These are phyloP conservation scores for Cyclotella cryptica DNA, from an alignment of 108 stramenopile genomes.

Conservation along the genomic window DNA sequence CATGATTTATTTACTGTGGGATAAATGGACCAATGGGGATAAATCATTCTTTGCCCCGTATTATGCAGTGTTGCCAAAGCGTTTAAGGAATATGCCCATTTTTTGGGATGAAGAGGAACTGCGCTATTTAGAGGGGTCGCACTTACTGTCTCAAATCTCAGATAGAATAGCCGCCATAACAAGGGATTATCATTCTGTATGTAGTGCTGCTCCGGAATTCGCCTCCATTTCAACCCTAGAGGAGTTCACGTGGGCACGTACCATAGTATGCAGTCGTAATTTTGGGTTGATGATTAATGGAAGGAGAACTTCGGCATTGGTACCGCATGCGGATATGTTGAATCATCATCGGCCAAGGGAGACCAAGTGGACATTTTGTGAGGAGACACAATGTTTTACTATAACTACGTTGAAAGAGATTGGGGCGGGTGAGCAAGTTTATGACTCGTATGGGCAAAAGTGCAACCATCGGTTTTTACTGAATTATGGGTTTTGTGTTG, in stretches of 20 bases:
- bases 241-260: conserved; percentile 99
- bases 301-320: conserved; percentile 94
- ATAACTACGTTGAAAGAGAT: conserved; percentile 92
- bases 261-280: conserved; percentile 97
- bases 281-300: conserved; percentile 97
- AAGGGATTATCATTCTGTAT: conserved; percentile 93
- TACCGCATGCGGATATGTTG: conserved; percentile 99
- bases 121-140: conserved; percentile 82
- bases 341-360: conserved; percentile 99
- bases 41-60: conserved; percentile 97
- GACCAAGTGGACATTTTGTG: conserved; percentile 99
- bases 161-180: conserved; percentile 89
- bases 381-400: conserved; percentile 95
- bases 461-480: conserved; percentile 99
- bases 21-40: conserved; percentile 79
- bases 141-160: conserved; percentile 84
- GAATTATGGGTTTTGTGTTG: conserved; percentile 99
- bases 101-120: conserved; percentile 95
- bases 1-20: conserved; percentile 96
- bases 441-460: conserved; percentile 99
- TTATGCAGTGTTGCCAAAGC: conserved; percentile 94
- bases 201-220: conserved; percentile 83
- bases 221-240: conserved; percentile 77
- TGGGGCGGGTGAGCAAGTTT: conserved; percentile 90
- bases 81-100: conserved; percentile 96